Percentiles rank a stretch among this genome's conserved stretches.
Conservation (phyloP, 1,284 basidiomycete genomes). For the Rhodotorula sp. region DNA sequence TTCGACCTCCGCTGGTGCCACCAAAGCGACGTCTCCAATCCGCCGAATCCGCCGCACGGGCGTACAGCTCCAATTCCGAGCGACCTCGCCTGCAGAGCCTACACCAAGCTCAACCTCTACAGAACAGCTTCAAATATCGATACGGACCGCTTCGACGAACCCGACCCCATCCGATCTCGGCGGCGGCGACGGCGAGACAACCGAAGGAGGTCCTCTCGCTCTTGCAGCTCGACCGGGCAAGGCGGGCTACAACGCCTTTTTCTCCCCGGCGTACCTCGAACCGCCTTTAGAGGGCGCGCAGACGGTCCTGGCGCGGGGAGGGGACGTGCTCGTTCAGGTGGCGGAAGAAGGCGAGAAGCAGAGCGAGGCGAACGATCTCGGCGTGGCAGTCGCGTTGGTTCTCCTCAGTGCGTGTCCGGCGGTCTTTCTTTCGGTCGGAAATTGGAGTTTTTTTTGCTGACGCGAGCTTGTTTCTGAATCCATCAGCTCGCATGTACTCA, state of each 20-base stretch:
- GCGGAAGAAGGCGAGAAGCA: slow-evolving; percentile 9
- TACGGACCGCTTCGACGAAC: neutral
- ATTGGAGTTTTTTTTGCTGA: neutral
- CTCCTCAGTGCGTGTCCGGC: slow-evolving; percentile 22
- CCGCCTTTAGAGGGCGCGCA: neutral
- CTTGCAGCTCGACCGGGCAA: slow-evolving; percentile 20
- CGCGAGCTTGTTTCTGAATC: neutral
- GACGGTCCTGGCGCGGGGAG: neutral
- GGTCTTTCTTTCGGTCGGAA: neutral
- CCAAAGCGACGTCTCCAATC: neutral
- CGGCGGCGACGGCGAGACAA: too few relatives aligned
- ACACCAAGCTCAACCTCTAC: neutral
- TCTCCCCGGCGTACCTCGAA: slow-evolving; percentile 9
- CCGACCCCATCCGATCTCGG: neutral
- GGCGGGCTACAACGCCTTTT: slow-evolving; percentile 31
- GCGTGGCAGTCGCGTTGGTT: slow-evolving; percentile 25
- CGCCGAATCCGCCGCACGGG: slow-evolving; percentile 7
- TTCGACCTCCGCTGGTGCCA: neutral
- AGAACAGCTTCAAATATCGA: neutral
- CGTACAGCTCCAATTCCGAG: slow-evolving; percentile 11
- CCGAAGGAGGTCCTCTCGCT: neutral
- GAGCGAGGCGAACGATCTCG: slow-evolving; percentile 38
- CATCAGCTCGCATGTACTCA: slow-evolving; percentile 26
- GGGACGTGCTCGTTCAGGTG: slow-evolving; percentile 1
- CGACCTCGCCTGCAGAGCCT: neutral